phyloP scores from a whole-genome alignment of 306 rosid species.

The Acacia acuminata region DNA sequence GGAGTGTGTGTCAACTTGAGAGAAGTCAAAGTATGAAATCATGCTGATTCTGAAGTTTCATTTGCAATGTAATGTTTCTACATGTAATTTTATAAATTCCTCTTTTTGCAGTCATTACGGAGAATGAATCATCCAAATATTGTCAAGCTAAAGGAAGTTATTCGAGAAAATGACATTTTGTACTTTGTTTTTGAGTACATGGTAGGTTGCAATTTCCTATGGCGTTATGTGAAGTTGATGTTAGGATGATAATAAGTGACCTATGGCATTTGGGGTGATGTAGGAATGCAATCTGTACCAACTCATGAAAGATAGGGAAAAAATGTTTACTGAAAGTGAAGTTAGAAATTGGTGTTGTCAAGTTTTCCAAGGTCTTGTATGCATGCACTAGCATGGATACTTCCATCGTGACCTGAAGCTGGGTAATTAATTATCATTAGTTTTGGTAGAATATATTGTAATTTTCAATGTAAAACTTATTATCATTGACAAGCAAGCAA shows the following conservation, averaged over 20 bases:
- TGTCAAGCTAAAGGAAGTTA: conserved; percentile 97
- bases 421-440: conserved; percentile 48
- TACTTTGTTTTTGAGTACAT: conserved; percentile 95
- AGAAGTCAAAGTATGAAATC: conserved; percentile 80
- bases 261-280: conserved; percentile 27
- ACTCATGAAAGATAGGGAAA: conserved; percentile 87
- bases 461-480: background rate
- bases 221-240: background rate
- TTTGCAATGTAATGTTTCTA: background rate
- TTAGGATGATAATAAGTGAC: conserved; percentile 13
- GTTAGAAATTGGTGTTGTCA: conserved; percentile 94
- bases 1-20: conserved; percentile 92
- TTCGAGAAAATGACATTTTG: conserved; percentile 82
- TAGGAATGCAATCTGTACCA: conserved; percentile 97
- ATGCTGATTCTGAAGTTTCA: conserved; percentile 1
- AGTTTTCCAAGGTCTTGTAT: conserved; percentile 98
- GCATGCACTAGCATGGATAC: conserved; percentile 97
- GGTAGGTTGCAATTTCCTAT: conserved; percentile 51
- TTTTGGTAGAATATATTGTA: conserved; percentile 7
- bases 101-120: conserved; percentile 74
- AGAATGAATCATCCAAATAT: conserved; percentile 94
- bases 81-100: background rate
- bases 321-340: conserved; percentile 82
- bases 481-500: background rate
- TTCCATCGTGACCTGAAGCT: conserved; percentile 99